phyloP scores from a whole-genome alignment of 768 basidiomycete species.

The Phaeotremella fagi region DNA sequence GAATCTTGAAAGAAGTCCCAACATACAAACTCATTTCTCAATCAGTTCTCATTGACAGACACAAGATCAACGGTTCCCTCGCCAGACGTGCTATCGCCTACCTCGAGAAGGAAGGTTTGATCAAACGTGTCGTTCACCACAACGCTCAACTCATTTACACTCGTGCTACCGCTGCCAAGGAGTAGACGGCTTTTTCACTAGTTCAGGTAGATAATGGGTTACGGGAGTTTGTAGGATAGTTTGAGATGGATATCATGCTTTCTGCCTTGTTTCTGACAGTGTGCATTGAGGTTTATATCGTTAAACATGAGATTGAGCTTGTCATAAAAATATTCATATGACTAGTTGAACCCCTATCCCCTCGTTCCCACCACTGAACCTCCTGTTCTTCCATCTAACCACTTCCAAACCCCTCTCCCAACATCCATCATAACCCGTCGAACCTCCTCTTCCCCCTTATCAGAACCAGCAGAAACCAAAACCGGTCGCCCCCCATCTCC shows the following conservation, averaged over 20 bases:
- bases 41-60: slow-evolving; percentile 95
- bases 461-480: slow-evolving; percentile 31
- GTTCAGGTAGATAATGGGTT: slow-evolving; percentile 1
- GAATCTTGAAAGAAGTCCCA: slow-evolving; percentile 93
- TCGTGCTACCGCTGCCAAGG: slow-evolving; percentile 43
- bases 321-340: too few species aligned
- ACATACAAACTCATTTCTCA: slow-evolving; percentile 98
- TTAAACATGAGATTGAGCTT: too few species aligned
- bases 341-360: too few species aligned
- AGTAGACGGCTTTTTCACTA: slow-evolving; percentile 31
- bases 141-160: slow-evolving; percentile 89
- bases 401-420: slow-evolving; percentile 34
- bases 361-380: slow-evolving; percentile 8
- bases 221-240: slow-evolving; percentile 12
- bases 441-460: slow-evolving; percentile 35
- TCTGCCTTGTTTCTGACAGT: not conserved
- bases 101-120: slow-evolving; percentile 86
- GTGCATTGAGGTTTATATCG: not conserved
- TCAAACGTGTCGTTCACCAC: slow-evolving; percentile 96
- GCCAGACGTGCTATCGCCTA: slow-evolving; percentile 86
- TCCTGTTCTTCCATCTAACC: slow-evolving; percentile 12
- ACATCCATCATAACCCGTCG: slow-evolving; percentile 32
- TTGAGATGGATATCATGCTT: slow-evolving; percentile 6
- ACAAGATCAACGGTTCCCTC: slow-evolving; percentile 93
- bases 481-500: slow-evolving; percentile 62